Percentiles rank a stretch among this genome's conserved stretches.
Conservation (phyloP, 1,284 basidiomycete genomes). For the Pseudozyma hubeiensis region DNA sequence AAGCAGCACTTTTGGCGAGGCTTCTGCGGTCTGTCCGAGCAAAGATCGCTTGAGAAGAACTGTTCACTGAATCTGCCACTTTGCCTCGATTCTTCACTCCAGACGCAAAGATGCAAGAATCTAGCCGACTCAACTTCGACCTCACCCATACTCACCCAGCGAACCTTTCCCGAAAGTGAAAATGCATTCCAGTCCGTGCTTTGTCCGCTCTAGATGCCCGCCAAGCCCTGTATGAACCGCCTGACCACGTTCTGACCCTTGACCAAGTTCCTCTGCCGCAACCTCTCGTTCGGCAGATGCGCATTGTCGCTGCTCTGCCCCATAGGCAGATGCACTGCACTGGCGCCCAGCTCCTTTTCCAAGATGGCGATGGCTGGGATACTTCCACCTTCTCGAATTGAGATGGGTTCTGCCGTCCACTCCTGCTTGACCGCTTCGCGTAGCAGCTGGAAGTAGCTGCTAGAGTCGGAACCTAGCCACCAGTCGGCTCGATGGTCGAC, state of each 20-base stretch:
- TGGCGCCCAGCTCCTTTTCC: slow-evolving; percentile 82
- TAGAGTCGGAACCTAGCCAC: slow-evolving; percentile 90
- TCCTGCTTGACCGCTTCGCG: slow-evolving; percentile 84
- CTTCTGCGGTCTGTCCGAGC: too few relatives aligned
- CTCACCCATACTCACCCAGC: too few relatives aligned
- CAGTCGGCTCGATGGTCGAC: slow-evolving; percentile 90
- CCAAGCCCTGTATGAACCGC: slow-evolving; percentile 37
- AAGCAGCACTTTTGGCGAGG: too few relatives aligned
- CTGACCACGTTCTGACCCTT: slow-evolving; percentile 40
- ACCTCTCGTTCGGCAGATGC: slow-evolving; percentile 85
- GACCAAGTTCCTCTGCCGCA: slow-evolving; percentile 79
- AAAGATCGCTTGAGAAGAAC: too few relatives aligned
- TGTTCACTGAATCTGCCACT: background rate
- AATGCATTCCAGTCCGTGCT: too few relatives aligned
- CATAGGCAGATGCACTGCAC: slow-evolving; percentile 87
- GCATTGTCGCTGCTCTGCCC: slow-evolving; percentile 80
- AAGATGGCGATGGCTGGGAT: slow-evolving; percentile 87
- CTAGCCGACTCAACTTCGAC: too few relatives aligned
- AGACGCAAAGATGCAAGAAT: slow-evolving; percentile 15
- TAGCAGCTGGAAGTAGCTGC: slow-evolving; percentile 84
- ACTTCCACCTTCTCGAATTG: slow-evolving; percentile 80
- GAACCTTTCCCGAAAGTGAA: too few relatives aligned
- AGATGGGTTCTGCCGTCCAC: slow-evolving; percentile 80
- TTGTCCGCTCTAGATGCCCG: slow-evolving; percentile 14
- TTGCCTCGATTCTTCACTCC: background rate